A percentile compares a stretch with the other conserved stretches of the same genome.
Evolutionary conservation across 225 moss, liverwort and hornwort species (phyloP).

Genomic region (Physcomitrellopsis africana): DNA sequence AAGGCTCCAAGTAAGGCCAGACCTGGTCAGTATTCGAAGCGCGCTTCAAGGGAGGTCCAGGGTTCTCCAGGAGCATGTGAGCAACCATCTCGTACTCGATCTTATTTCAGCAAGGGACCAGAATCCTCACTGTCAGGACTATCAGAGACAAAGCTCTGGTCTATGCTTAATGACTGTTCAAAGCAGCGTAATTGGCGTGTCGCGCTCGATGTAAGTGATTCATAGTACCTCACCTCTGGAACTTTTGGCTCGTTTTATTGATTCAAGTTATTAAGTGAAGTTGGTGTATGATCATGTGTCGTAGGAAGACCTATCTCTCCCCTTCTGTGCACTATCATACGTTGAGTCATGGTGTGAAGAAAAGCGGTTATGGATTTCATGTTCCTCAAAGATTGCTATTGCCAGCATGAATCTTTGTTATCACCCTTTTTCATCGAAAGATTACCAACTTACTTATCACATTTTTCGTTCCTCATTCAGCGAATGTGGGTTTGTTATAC

Average conservation of each 20-base stretch:
- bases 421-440: no score
- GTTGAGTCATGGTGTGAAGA: not conserved
- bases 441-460: no score
- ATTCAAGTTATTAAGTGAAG: conserved; percentile 17
- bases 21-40: conserved; percentile 33
- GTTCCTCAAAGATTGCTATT: not conserved
- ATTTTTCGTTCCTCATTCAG: no score
- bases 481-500: not conserved
- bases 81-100: conserved; percentile 27
- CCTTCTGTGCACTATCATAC: not conserved
- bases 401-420: no score
- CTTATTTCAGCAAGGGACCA: conserved; percentile 25
- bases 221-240: not conserved
- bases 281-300: not conserved
- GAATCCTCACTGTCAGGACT: conserved; percentile 48
- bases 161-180: conserved; percentile 62
- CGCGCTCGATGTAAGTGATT: conserved; percentile 63
- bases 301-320: not conserved
- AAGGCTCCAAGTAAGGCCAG: conserved; percentile 33
- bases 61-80: conserved; percentile 33
- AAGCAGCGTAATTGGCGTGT: conserved; percentile 76
- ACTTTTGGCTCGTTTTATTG: conserved; percentile 18
- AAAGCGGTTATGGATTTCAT: not conserved
- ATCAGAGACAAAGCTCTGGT: conserved; percentile 54
- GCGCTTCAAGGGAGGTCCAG: conserved; percentile 30